Base-by-base conservation (phyloP, 805 yeast genomes). In the Kuraishia hungarica region DNA sequence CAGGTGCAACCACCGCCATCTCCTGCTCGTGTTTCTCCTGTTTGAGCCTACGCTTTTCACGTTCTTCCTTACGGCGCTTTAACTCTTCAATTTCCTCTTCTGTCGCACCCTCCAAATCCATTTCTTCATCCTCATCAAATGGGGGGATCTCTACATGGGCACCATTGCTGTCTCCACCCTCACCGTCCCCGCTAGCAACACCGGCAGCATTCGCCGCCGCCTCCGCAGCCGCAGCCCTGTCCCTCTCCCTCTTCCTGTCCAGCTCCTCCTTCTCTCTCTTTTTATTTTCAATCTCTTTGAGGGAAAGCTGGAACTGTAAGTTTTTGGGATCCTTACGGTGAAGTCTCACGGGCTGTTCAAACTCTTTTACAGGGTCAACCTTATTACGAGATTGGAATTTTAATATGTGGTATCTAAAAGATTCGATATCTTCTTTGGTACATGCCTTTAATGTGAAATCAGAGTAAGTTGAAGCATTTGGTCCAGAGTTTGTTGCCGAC, bases 311-410 rank as follows among this genome's bases (percentile, higher is more conserved):
- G 65, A 88, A 88, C 67, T 92, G 97, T 65, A 93, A 74, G 66
- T 89, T 89, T 64, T 90, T 82, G 0, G 99, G 97, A 69, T 93
- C 98, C 66, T 93, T 92, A 61, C 98, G 79, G 68, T 92, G 97
- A 65, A 93, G 73, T 62, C 97, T 75, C 20, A 92, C 85, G 0
- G 99, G 99, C 57, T 80, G 80, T 55, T 83, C 84, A 67, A 93
- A 94, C 58, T 84, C 83, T 39, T 74, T 72, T 47, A 75, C 71
- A 11, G 94, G 93, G 59, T 89, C 89, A 39, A 94, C 86, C 50
- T 80, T 77, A 61, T 81, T 79, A 57, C 83, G 82, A 39, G 87
- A 77, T 64, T 87, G 96, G 64, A 93, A 90, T 68, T 86, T 86
- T 71, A 92, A 69, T 23, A 93, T 79, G 67, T 93, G 97, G 59